Evolutionary conservation across 805 yeast species (phyloP), one percentile per base, ranked within the genome.

Genomic region (Zygosaccharomyces gambellarensis): DNA sequence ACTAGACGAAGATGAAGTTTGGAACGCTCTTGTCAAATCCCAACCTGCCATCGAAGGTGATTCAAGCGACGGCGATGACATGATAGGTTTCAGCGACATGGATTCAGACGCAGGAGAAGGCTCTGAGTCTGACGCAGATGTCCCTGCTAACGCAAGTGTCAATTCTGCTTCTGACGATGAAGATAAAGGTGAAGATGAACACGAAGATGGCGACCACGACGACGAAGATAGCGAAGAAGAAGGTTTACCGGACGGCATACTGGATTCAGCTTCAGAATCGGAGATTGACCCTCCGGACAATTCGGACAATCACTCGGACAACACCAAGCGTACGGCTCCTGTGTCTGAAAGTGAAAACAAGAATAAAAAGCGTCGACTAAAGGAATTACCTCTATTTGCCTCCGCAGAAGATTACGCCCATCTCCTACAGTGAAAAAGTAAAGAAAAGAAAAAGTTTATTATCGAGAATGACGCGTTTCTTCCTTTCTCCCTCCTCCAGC

Each of bases 371-470:
- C 69, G 73, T 41, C 82, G 79, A 65, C 71, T 86, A 60, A 82
- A 79, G 61, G 80, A 77, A 42, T 72, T 90, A 52, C 97, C 97
- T 21, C 75, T 82, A 19, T 90, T 89, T 71, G 97, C 96, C 1
- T 83, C 90, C 41, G 95, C 83, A 8, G 96, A 87, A 38, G 96
- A 87, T 53, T 90, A 89, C 64, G 83, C 92, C 25, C 47, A 51
- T 21, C 38, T 44, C 5, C 28, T 51, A 31, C 43, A 51, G n/a
- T 51, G 47, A 36, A 46, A 29, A 14, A 21, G 17, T 11, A 17
- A 9, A 23, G 22, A n/a, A 25, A 25, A 6, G 9, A 25, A 6
- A 25, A 25, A 25, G 28, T 25, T 25, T 25, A 25, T 25, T 25
- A 8, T 25, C 28, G 9, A 25, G 28, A 25, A 25, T 25, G 28